A percentile compares a stretch with the other conserved stretches of the same genome.
Evolutionary conservation across 2,329 filamentous ascomycete genomes (phyloP).

Genomic region (Colletotrichum camelliae): DNA sequence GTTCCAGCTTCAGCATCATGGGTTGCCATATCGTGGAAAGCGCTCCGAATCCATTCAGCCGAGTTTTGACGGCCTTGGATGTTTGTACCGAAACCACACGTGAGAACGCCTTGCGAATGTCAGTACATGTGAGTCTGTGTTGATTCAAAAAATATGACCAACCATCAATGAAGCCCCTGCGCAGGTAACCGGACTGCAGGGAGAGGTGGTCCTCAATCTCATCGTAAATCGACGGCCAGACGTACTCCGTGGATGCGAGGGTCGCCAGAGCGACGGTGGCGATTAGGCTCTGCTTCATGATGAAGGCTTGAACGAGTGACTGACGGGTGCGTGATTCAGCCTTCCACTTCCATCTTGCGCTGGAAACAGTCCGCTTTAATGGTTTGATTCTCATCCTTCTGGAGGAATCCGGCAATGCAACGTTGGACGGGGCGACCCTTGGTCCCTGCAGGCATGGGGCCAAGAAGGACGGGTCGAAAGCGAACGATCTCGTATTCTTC

Average conservation of each 20-base stretch:
- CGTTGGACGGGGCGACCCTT: constrained; percentile 5
- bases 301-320: neutral
- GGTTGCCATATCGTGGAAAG: constrained; percentile 31
- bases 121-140: neutral
- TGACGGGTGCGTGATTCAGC: neutral
- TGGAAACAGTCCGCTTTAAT: neutral
- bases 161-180: constrained; percentile 20
- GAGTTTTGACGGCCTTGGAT: constrained; percentile 24
- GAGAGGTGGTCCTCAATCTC: constrained; percentile 22
- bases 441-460: neutral
- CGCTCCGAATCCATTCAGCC: constrained; percentile 31
- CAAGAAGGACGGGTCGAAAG: neutral
- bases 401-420: neutral
- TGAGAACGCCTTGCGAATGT: constrained; percentile 18
- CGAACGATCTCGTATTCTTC: constrained; percentile 3
- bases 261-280: constrained; percentile 1
- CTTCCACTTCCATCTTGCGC: neutral
- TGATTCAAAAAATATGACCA: neutral
- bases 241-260: neutral
- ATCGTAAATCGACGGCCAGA: constrained; percentile 20
- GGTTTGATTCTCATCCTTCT: neutral
- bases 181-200: constrained; percentile 14
- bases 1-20: constrained; percentile 25
- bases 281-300: constrained; percentile 12
- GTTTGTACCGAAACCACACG: constrained; percentile 24